Evolutionary conservation across 805 yeast species (phyloP), one percentile per base, ranked within the genome.

Genomic region (Ogataea pini): DNA sequence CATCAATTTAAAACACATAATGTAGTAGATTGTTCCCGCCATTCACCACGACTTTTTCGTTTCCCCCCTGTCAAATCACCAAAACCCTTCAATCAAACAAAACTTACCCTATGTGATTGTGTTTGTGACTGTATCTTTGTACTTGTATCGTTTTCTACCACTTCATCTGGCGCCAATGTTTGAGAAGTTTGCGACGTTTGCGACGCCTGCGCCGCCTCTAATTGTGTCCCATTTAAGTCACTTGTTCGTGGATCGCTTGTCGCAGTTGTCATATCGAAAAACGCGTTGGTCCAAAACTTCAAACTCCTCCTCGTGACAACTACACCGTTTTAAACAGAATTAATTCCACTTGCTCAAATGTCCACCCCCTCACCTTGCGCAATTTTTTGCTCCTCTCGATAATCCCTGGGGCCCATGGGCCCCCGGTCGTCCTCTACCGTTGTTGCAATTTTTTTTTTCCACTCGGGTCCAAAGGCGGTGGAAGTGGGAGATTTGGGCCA

Each of bases 321-420:
- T 20, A 31, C 42, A 27, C 42, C 42, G 28, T 36, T 39, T 25
- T 17, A 17, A 7, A 13, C 33, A 28, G 42, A 39, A 39, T 39
- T 39, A 27, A 39, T 27, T 27, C 42, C 32, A 27, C 33, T 19
- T 17, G 20, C 24, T 34, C 37, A 34, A 34, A 34, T 34, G 24
- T 19, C 37, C 3, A 34, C 37, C 20, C 12, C 37, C 37, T 39
- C 42, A 32, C 42, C 22, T 24, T 39, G 24, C 42, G 42, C 42
- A 39, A 39, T 39, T 39, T 39, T 39, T 39, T 39, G 42, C 42
- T 39, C 42, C 42, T 39, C 42, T 25, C 32, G 40, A 36, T 36
- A 36, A 17, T 22, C 40, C 18, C 29, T 16, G 20, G 40, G 40
- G 40, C 9, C 40, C 29, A 17, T 36, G 27, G 38, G 28, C 16